Base-by-base conservation (phyloP, 176 grass and related monocot genomes). In the Panicum miliaceum region DNA sequence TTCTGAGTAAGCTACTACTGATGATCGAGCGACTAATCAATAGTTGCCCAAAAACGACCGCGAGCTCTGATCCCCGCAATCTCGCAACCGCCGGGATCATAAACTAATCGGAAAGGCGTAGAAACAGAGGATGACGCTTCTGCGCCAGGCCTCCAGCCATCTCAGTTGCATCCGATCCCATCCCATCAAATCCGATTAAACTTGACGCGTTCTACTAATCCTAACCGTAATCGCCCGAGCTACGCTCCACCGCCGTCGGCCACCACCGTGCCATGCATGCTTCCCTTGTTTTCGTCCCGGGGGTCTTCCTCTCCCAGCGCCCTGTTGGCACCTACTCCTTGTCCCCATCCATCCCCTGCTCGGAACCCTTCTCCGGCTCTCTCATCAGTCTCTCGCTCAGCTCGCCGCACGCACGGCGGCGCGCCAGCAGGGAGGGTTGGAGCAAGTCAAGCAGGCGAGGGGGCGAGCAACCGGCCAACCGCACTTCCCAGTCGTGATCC, bases 11-110 rank as follows among this genome's bases (percentile, higher is more conserved):
- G 82, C 70, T 35, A 82, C 54, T 40, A 27, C 59, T 32, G 20
- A 23, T 8, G 57, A 13, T 29, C 32, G 45, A 23, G 70, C 41
- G 9, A 27, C 12, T 38, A 51, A 81, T 86, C 48, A 88, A 78
- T 29, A 62, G 73, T 83, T 84, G 64, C 82, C 82, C 78, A 72
- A 85, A 87, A 78, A 69, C 81, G 63, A 66, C 52, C 43, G 41
- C 41, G 35, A 72, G 70, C 34, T 43, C 18, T 62, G 52, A 42
- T 64, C 76, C 68, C 51, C 37, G 64, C 64, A 60, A 12, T 26
- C n/a, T 46, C 23, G 9, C 36, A 66, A 58, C 16, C 53, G 8
- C 6, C 43, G 42, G 12, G 12, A 34, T 68, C 62, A 71, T 35
- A 57, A 34, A 77, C 71, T 72, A 85, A 71, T 68, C 6, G 26